Percentiles rank a stretch among this genome's conserved stretches.
Evolutionary conservation across 176 grass and related monocot genomes (phyloP).

Genomic region (Cymbopogon citratus): DNA sequence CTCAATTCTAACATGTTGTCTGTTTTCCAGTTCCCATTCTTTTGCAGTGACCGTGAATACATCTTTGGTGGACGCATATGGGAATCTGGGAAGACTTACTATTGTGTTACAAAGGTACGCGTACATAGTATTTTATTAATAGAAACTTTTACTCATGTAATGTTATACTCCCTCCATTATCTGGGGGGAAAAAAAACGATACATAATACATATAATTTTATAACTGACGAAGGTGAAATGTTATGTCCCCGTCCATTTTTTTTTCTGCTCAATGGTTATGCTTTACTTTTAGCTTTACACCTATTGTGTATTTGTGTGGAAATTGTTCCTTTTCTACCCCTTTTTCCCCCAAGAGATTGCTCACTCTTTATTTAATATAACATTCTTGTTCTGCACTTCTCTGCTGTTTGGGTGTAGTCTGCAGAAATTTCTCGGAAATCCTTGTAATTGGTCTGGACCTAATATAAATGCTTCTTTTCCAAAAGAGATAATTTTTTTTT

Average conservation of each 20-base stretch:
- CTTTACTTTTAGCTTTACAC: not conserved
- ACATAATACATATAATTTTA: not conserved
- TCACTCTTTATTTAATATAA: not conserved
- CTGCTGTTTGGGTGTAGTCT: not conserved
- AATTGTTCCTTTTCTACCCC: not conserved
- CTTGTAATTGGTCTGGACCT: not conserved
- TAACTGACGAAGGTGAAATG: not conserved
- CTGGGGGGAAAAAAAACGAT: not conserved
- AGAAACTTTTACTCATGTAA: not conserved
- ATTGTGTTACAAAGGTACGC: constrained; percentile 94
- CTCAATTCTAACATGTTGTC: constrained; percentile 21
- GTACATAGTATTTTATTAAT: not conserved
- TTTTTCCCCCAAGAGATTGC: not conserved
- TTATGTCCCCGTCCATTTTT: not conserved
- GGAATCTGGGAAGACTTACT: constrained; percentile 83
- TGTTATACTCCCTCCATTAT: not conserved
- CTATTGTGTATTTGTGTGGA: not conserved
- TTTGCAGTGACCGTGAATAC: constrained; percentile 98
- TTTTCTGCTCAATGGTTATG: not conserved
- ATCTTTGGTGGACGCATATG: constrained; percentile 95
- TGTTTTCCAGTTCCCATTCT: constrained; percentile 87
- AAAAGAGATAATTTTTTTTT: not conserved
- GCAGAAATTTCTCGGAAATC: not conserved
- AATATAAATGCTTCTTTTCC: not conserved
- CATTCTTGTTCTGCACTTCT: not conserved